Conservation (phyloP, 164 flowering plant genomes). For the Buxus sempervirens region DNA sequence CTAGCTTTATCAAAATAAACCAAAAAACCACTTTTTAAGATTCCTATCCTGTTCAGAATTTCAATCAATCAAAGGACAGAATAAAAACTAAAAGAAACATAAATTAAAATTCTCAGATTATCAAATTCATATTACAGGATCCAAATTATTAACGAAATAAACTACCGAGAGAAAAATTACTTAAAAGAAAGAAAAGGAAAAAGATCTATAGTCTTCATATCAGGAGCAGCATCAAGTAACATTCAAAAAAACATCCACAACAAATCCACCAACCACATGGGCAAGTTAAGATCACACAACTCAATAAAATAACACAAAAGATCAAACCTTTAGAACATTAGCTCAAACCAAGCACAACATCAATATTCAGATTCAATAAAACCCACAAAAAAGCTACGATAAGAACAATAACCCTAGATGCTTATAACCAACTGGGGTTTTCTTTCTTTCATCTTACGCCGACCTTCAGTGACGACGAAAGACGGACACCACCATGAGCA, state of each 20-base stretch:
- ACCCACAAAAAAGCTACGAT: not conserved
- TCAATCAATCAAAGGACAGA: too few species aligned
- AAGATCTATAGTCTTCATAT: not conserved
- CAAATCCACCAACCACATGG: not conserved
- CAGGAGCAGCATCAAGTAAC: not conserved
- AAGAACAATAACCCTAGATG: conserved; percentile 34
- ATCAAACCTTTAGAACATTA: too few species aligned
- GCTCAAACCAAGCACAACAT: conserved; percentile 2
- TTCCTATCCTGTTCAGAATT: too few species aligned
- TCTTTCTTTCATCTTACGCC: conserved; percentile 1
- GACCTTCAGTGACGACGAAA: conserved; percentile 40
- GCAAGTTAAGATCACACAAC: not conserved
- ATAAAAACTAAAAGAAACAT: too few species aligned
- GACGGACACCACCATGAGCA: conserved; percentile 35
- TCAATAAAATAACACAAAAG: not conserved
- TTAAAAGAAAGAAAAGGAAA: not conserved
- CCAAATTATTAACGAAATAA: not conserved
- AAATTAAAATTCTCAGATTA: too few species aligned
- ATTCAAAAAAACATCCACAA: not conserved
- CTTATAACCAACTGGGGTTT: not conserved
- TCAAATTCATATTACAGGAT: not conserved
- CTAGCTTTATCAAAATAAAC: too few species aligned
- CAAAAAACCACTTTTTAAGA: too few species aligned
- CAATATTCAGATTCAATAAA: not conserved
- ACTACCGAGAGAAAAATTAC: not conserved